These are phyloP conservation scores for Cocos nucifera DNA, from an alignment of 176 grass and related monocot species.

Conservation along the genomic window DNA sequence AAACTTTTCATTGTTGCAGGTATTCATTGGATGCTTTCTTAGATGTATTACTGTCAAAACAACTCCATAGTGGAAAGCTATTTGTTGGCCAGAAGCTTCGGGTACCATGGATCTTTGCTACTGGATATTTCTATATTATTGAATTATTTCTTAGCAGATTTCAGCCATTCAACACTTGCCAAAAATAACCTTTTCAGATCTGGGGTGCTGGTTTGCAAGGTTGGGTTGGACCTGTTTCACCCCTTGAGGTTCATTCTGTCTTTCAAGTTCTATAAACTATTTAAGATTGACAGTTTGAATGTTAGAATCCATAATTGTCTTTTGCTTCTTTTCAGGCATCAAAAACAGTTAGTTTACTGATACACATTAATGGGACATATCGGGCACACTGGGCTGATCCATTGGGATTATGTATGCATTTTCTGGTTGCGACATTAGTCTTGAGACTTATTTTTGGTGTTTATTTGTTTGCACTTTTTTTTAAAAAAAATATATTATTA, in stretches of 20 bases:
- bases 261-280: constrained; percentile 2
- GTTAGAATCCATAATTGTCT: background rate
- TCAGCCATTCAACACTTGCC: no score
- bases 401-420: constrained; percentile 82
- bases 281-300: no score
- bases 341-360: constrained; percentile 34
- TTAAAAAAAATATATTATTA: constrained; percentile 5
- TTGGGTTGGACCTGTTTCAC: constrained; percentile 79
- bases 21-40: constrained; percentile 64
- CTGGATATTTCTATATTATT: no score
- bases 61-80: constrained; percentile 63
- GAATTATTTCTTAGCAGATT: no score
- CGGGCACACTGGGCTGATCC: constrained; percentile 68
- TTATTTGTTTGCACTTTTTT: constrained; percentile 6
- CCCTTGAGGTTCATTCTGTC: constrained; percentile 50
- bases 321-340: constrained; percentile 44
- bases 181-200: constrained; percentile 42
- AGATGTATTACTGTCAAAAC: constrained; percentile 62
- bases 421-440: background rate
- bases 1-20: constrained; percentile 31
- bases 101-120: constrained; percentile 29
- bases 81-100: constrained; percentile 91
- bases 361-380: constrained; percentile 85
- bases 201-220: constrained; percentile 75
- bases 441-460: no score